Conservation (phyloP, 768 basidiomycete species). For the Dacryopinax spathularia region DNA sequence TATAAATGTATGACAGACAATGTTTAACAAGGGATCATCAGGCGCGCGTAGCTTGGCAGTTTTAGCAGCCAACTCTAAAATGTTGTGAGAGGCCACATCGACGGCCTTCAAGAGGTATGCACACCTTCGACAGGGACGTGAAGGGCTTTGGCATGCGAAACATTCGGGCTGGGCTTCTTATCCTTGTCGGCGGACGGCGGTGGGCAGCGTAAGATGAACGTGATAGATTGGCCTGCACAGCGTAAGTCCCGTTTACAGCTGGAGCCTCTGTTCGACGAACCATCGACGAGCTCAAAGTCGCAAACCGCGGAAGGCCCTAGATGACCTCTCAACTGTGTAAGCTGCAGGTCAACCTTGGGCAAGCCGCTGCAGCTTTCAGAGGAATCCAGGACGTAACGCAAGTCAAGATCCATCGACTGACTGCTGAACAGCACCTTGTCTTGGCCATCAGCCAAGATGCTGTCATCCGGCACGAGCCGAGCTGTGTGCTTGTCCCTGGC, state of each 20-base stretch:
- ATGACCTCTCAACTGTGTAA: slow-evolving; percentile 56
- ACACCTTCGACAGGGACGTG: slow-evolving; percentile 35
- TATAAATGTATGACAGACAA: too few relatives aligned
- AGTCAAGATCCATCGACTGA: slow-evolving; percentile 46
- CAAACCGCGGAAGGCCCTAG: slow-evolving; percentile 50
- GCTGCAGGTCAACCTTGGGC: slow-evolving; percentile 44
- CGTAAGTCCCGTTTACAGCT: neutral
- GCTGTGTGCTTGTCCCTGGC: slow-evolving; percentile 63
- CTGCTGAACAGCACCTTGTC: slow-evolving; percentile 44
- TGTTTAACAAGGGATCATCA: slow-evolving; percentile 64
- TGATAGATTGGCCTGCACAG: slow-evolving; percentile 60
- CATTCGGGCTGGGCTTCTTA: slow-evolving; percentile 23
- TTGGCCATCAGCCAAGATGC: slow-evolving; percentile 24
- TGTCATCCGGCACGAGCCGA: slow-evolving; percentile 20
- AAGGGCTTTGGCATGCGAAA: slow-evolving; percentile 26
- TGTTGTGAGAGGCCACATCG: slow-evolving; percentile 8
- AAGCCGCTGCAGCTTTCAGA: slow-evolving; percentile 35
- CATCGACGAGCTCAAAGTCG: slow-evolving; percentile 49
- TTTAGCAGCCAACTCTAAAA: neutral
- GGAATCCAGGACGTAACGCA: slow-evolving; percentile 57
- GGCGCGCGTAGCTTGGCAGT: slow-evolving; percentile 32
- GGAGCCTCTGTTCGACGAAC: neutral
- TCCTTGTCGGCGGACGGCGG: slow-evolving; percentile 27
- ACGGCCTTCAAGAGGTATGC: slow-evolving; percentile 12
- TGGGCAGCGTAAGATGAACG: slow-evolving; percentile 67